These are phyloP conservation scores for Pseudocercospora crystallina DNA, from an alignment of 2,329 filamentous ascomycete genomes.

Conservation along the genomic window DNA sequence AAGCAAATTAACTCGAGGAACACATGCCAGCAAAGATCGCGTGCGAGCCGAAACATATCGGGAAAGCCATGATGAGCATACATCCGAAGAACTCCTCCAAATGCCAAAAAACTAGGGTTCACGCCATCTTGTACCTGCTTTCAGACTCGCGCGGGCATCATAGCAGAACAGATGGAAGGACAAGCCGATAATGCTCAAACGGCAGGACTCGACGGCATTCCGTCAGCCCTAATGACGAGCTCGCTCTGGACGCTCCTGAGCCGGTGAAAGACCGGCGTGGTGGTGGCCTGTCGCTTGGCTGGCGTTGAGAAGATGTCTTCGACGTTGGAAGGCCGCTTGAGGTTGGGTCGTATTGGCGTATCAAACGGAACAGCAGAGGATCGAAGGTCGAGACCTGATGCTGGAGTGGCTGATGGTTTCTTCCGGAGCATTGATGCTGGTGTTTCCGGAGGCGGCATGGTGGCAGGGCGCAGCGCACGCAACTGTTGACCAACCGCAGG, in stretches of 20 bases:
- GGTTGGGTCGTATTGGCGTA: slow-evolving; percentile 14
- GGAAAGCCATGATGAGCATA: too few species aligned
- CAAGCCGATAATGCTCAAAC: background rate
- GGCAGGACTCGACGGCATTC: slow-evolving; percentile 25
- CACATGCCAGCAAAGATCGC: too few species aligned
- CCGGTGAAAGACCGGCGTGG: slow-evolving; percentile 12
- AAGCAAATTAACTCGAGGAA: too few species aligned
- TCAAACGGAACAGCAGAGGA: slow-evolving; percentile 16
- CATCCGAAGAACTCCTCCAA: too few species aligned
- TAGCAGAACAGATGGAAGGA: too few species aligned
- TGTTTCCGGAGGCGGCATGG: slow-evolving; percentile 27
- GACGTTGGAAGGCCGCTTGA: slow-evolving; percentile 5
- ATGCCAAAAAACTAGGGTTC: too few species aligned
- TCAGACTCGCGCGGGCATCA: too few species aligned
- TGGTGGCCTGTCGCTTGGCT: slow-evolving; percentile 10
- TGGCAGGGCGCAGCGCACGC: slow-evolving; percentile 8
- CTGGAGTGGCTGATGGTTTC: slow-evolving; percentile 15
- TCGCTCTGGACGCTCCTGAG: slow-evolving; percentile 23
- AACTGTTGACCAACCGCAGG: slow-evolving; percentile 10
- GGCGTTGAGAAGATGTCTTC: slow-evolving; percentile 15
- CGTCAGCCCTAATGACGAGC: slow-evolving; percentile 24
- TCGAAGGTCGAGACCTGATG: slow-evolving; percentile 18
- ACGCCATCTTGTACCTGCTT: too few species aligned
- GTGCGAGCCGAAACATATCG: too few species aligned
- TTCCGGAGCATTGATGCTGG: slow-evolving; percentile 17